Evolutionary conservation across 2,329 filamentous ascomycete species (phyloP).

Genomic region (Pseudogymnoascus sp.): DNA sequence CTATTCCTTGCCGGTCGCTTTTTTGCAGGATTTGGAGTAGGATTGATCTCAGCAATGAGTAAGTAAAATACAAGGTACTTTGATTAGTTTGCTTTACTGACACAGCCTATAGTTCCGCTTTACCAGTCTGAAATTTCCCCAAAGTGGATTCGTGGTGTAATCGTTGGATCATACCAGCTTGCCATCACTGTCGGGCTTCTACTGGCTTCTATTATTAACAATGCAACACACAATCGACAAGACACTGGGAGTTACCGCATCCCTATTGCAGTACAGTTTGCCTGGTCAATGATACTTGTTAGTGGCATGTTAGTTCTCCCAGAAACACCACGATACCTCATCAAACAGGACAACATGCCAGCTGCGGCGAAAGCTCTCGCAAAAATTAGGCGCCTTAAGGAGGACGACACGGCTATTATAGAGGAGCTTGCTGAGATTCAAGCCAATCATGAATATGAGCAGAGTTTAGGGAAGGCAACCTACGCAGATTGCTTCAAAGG

Average conservation of each 20-base stretch:
- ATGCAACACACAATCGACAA: conserved; percentile 50
- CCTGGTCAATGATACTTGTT: conserved; percentile 62
- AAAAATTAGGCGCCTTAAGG: conserved; percentile 63
- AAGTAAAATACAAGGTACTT: conserved; percentile 21
- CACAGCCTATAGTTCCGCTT: conserved; percentile 51
- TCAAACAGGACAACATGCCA: conserved; percentile 60
- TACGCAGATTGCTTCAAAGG: conserved; percentile 56
- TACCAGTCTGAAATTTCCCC: conserved; percentile 78
- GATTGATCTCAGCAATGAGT: conserved; percentile 60
- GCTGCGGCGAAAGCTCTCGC: conserved; percentile 61
- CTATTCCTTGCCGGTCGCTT: conserved; percentile 64
- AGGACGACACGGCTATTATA: conserved; percentile 64
- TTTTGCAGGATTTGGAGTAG: conserved; percentile 66
- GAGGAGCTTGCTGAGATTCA: conserved; percentile 70
- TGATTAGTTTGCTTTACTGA: conserved; percentile 14
- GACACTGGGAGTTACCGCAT: conserved; percentile 64
- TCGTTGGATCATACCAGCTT: conserved; percentile 69
- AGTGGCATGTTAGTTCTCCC: conserved; percentile 62
- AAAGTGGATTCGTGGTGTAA: conserved; percentile 71
- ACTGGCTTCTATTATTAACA: conserved; percentile 60
- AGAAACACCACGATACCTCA: conserved; percentile 68
- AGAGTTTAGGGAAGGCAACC: conserved; percentile 53
- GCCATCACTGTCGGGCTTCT: conserved; percentile 68
- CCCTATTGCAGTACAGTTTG: conserved; percentile 65
- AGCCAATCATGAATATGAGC: conserved; percentile 68